Percentiles rank a stretch among this genome's conserved stretches.
These are phyloP conservation scores for Camelina neglecta DNA, from an alignment of 345 rosid species.

Conservation along the genomic window DNA sequence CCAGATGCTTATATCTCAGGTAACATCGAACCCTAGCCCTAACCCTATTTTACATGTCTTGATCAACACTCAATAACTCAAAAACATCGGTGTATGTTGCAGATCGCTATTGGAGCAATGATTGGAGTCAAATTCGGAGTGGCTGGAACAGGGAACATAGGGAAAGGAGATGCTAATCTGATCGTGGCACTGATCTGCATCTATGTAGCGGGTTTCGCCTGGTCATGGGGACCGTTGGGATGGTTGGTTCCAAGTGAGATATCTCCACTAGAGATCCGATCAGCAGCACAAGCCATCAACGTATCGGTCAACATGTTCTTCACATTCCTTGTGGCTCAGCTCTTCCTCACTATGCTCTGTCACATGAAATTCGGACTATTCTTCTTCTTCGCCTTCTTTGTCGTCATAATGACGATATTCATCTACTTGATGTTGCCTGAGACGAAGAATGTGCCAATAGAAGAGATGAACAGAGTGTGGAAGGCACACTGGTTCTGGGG, in stretches of 20 bases:
- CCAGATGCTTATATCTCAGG: constrained; percentile 80
- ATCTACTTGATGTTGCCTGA: constrained; percentile 53
- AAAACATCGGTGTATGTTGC: constrained; percentile 10
- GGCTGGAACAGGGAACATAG: constrained; percentile 48
- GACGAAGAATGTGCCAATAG: constrained; percentile 49
- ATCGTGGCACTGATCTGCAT: constrained; percentile 53
- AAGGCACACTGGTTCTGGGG: constrained; percentile 51
- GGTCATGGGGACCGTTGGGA: constrained; percentile 81
- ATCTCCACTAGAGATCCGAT: constrained; percentile 64
- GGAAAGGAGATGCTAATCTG: constrained; percentile 39
- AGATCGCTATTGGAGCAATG: constrained; percentile 49
- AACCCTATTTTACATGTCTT: constrained; percentile 21
- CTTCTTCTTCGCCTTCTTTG: constrained; percentile 54
- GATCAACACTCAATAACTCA: not conserved
- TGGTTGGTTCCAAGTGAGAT: constrained; percentile 76
- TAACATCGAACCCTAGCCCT: constrained; percentile 39
- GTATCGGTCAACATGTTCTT: constrained; percentile 62
- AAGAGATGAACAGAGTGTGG: constrained; percentile 50
- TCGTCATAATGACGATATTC: constrained; percentile 53
- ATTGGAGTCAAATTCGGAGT: constrained; percentile 61
- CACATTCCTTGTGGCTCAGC: constrained; percentile 64
- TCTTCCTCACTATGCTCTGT: constrained; percentile 64
- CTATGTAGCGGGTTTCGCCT: constrained; percentile 60
- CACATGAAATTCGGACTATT: constrained; percentile 57
- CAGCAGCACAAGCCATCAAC: constrained; percentile 63